Percentiles rank a stretch among this genome's conserved stretches.
Conservation (phyloP, 805 yeast species). For the Hanseniaspora guilliermondii region DNA sequence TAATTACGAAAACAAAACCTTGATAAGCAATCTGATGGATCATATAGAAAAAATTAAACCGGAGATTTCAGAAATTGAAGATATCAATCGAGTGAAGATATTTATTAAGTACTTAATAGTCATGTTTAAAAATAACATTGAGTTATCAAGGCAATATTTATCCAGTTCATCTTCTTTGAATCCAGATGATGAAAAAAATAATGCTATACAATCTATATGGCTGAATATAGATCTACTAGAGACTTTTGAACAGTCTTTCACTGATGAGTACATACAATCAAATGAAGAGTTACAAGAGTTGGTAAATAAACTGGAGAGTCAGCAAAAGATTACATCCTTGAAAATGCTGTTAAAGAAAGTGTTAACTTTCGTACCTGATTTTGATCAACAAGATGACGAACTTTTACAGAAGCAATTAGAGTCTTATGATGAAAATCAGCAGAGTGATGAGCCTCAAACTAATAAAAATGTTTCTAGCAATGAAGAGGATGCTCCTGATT, state of each 20-base stretch:
- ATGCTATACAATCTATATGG: constrained; percentile 8
- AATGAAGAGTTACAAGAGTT: constrained; percentile 3
- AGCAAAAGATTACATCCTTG: neutral
- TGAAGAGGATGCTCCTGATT: neutral
- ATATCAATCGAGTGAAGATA: neutral
- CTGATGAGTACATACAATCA: neutral
- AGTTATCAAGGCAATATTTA: constrained; percentile 35
- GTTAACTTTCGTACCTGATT: neutral
- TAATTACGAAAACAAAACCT: constrained; percentile 42
- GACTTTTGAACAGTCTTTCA: neutral
- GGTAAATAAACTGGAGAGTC: neutral
- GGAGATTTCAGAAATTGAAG: neutral
- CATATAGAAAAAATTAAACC: constrained; percentile 49
- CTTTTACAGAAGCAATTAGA: neutral
- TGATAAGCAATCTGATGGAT: constrained; percentile 54
- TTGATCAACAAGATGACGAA: constrained; percentile 3
- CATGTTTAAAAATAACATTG: constrained; percentile 8
- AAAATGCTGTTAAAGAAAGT: constrained; percentile 9
- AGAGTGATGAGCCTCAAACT: neutral
- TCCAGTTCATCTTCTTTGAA: constrained; percentile 21
- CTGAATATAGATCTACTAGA: constrained; percentile 8
- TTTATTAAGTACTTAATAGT: constrained; percentile 3
- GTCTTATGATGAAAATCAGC: neutral
- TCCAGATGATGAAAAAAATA: neutral
- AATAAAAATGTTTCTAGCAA: neutral